phyloP scores from a whole-genome alignment of 2,329 filamentous ascomycete species.

The Hymenoscyphus fructigenus region DNA sequence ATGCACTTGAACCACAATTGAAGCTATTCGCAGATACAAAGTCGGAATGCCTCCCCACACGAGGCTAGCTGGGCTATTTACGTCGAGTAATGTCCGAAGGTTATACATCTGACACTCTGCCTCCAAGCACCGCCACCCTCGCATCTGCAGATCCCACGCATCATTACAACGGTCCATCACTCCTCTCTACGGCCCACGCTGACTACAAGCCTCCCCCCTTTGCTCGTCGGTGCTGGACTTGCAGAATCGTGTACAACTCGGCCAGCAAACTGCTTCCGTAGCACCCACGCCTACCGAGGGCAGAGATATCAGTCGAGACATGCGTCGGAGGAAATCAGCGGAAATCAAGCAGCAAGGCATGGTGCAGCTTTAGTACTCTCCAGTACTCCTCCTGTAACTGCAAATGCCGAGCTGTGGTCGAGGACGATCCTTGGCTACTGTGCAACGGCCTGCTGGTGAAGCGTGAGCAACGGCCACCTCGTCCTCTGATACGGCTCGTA shows the following conservation, averaged over 20 bases:
- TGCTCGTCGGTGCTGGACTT: not conserved
- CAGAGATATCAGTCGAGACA: not conserved
- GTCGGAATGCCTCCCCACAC: not conserved
- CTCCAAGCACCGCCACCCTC: not conserved
- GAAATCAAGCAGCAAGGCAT: not conserved
- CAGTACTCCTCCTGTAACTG: not conserved
- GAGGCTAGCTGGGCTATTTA: not conserved
- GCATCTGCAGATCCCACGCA: not conserved
- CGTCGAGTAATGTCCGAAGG: not conserved
- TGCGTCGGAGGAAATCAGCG: not conserved
- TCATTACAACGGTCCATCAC: not conserved
- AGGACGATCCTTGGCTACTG: not conserved
- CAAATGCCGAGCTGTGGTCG: not conserved
- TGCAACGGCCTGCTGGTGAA: not conserved
- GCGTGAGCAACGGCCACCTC: not conserved
- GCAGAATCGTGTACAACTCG: not conserved
- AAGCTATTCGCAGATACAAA: no score
- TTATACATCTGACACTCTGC: not conserved
- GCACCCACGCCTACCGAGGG: not conserved
- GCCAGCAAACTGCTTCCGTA: not conserved
- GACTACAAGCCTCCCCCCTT: not conserved
- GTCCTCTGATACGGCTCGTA: not conserved
- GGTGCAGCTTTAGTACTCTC: constrained; percentile 1
- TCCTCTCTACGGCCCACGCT: not conserved
- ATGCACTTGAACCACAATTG: no score